Percentiles rank a stretch among this genome's conserved stretches.
Evolutionary conservation across 176 grass and related monocot species (phyloP).

Genomic region (Lolium rigidum): DNA sequence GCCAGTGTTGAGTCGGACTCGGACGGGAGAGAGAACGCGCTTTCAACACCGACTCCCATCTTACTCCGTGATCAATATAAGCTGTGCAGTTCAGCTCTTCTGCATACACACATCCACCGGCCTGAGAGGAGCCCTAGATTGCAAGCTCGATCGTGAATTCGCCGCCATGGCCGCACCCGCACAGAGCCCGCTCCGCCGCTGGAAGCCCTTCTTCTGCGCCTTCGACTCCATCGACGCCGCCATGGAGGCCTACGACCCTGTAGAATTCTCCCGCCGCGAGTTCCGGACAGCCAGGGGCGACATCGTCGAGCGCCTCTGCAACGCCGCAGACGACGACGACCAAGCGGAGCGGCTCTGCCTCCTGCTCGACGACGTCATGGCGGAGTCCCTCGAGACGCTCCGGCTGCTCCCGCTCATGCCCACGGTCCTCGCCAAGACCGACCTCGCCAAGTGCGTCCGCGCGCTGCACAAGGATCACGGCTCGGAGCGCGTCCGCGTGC

Average conservation of each 20-base stretch:
- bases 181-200: constrained; percentile 10
- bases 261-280: neutral
- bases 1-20: neutral
- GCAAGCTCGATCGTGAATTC: neutral
- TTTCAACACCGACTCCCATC: neutral
- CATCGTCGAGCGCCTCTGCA: neutral
- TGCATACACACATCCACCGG: neutral
- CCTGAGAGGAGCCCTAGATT: neutral
- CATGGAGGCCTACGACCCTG: neutral
- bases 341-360: neutral
- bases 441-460: neutral
- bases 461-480: constrained; percentile 1
- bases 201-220: constrained; percentile 24
- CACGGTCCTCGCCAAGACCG: neutral
- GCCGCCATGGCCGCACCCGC: neutral
- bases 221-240: constrained; percentile 17
- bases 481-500: constrained; percentile 1
- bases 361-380: constrained; percentile 32
- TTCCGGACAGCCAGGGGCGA: neutral
- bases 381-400: constrained; percentile 28
- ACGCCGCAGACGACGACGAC: neutral
- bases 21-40: neutral
- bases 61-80: neutral
- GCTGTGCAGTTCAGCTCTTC: neutral
- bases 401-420: neutral